Evolutionary conservation across 768 basidiomycete species (phyloP).

Genomic region (Fomitopsis serialis): DNA sequence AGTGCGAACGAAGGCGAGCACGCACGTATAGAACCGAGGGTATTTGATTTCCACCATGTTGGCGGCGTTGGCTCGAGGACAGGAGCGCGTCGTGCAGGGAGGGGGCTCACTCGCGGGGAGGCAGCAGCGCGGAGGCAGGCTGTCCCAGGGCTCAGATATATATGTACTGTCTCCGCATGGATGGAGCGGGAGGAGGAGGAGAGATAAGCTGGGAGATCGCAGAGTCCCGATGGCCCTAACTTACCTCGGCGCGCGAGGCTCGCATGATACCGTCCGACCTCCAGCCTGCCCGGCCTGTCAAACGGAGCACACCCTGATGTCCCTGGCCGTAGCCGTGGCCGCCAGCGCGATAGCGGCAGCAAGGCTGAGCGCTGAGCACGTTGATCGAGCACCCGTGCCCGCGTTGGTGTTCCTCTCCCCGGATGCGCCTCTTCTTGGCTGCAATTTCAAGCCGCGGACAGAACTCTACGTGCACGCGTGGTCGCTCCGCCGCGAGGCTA

Average conservation of each 20-base stretch:
- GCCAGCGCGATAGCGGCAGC: not conserved
- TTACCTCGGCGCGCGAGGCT: not conserved
- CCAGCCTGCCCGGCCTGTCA: not conserved
- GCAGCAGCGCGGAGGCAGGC: not conserved
- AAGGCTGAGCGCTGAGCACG: not conserved
- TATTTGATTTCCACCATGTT: conserved; percentile 18
- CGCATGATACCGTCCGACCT: not conserved
- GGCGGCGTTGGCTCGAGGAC: not conserved
- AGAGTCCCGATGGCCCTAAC: not conserved
- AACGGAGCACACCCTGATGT: not conserved
- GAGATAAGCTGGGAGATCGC: conserved; percentile 5
- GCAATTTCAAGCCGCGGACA: not conserved
- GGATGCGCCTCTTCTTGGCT: not conserved
- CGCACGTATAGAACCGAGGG: conserved; percentile 24
- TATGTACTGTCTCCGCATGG: not conserved
- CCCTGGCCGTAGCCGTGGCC: not conserved
- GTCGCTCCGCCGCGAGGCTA: not conserved
- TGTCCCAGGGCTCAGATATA: not conserved
- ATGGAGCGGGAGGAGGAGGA: not conserved
- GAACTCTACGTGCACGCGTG: not conserved
- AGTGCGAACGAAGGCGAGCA: not conserved
- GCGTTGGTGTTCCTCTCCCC: not conserved
- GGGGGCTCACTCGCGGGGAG: not conserved
- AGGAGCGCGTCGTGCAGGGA: not conserved
- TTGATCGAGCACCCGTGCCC: not conserved